Evolutionary conservation across 1,139 yeast species (phyloP).

Genomic region (Saccharomyces hybrid): DNA sequence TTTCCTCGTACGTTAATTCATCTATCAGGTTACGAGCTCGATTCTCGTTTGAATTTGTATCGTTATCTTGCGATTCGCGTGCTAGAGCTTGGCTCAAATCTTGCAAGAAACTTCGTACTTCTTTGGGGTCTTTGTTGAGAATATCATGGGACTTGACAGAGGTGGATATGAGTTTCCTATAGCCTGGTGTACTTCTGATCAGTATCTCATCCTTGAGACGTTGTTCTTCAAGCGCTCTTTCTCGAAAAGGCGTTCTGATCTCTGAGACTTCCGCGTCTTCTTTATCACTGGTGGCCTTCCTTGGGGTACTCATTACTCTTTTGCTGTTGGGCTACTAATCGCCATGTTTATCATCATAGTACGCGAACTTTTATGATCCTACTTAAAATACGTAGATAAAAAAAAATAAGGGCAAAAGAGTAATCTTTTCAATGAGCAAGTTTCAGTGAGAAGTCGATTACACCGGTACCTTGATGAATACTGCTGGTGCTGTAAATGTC

Average conservation of each 20-base stretch:
- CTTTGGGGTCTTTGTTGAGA: conserved; percentile 14
- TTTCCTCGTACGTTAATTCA: conserved; percentile 2
- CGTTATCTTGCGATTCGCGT: conserved; percentile 13
- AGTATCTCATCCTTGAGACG: conserved; percentile 16
- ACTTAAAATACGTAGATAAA: not conserved
- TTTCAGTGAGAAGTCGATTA: conserved; percentile 79
- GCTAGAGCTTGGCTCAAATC: conserved; percentile 23
- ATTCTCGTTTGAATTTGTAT: conserved; percentile 3
- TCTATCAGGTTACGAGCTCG: conserved; percentile 5
- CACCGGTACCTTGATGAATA: conserved; percentile 80
- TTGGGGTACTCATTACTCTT: conserved; percentile 11
- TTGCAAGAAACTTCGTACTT: conserved; percentile 15
- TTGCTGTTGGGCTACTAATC: not conserved
- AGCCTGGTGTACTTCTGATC: conserved; percentile 20
- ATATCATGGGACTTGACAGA: conserved; percentile 9
- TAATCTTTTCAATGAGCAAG: conserved; percentile 38
- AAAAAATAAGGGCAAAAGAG: not conserved
- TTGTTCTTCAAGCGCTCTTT: conserved; percentile 20
- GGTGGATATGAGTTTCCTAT: conserved; percentile 8
- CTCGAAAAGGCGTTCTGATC: conserved; percentile 21
- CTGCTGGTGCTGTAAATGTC: conserved; percentile 88
- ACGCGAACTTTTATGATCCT: not conserved
- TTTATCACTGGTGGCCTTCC: conserved; percentile 1
- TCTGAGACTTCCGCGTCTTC: conserved; percentile 7
- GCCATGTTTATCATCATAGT: not conserved